Evolutionary conservation across 2,329 filamentous ascomycete species (phyloP), one percentile per base, ranked within the genome.

Genomic region (Thermoascus crustaceus): DNA sequence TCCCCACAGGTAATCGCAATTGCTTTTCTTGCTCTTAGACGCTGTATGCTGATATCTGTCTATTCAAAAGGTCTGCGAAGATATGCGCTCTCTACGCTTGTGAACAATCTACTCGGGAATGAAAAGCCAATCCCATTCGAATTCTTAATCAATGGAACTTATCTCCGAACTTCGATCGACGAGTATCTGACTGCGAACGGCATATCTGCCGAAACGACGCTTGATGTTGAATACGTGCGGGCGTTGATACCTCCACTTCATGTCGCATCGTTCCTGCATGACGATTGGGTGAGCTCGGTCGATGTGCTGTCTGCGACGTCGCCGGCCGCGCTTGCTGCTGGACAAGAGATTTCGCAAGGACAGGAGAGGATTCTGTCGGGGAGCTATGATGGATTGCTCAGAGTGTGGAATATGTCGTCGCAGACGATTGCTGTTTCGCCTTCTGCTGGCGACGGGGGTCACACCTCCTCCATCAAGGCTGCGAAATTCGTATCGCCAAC

Each of bases 121-220:
- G 67, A 71, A 35, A 72, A 71, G 49, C 60, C 66, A 10, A 54
- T 69, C 23, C 68, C 67, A 9, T 63, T 98, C 63, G 91, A 98
- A 63, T 96, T 98, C 67, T 75, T 98, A 49, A 81, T 94, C 64
- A 91, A 95, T 61, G 91, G 91, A 60, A 80, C 82, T 53, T 95
- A 94, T 62, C 75, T 98, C 34, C 82, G 85, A 43, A 84, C 87
- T 17, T 86, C 85, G 11, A 76, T 98, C 47, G 85, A 94, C 58
- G 85, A 95, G 53, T 94, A 94, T 63, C 77, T 98, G 41, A 80
- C 80, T 10, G 71, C 79, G 43, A 84, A 91, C 53, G 89, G 89
- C 32, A 80, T 96, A 42, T 94, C 86, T 13, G 76, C 86, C 26
- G 91, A 98, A 68, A 83, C 81, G 4, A 89, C 82, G 3, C 67